Evolutionary conservation across 257 asterid genomes (phyloP).

Genomic region (Mentha longifolia): DNA sequence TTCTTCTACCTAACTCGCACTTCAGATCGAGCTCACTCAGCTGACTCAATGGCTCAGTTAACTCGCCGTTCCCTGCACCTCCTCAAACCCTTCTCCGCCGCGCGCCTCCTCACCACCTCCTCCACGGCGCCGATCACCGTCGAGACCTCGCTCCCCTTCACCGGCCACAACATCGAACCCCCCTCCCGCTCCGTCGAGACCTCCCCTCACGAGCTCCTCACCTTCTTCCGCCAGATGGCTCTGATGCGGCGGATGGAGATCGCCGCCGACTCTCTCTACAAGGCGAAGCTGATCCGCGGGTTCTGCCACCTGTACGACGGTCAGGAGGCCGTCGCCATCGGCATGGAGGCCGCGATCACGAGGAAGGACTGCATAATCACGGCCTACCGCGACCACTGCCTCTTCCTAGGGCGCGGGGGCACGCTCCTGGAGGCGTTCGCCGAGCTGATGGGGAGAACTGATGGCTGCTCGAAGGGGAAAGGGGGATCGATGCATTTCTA

Average conservation of each 20-base stretch:
- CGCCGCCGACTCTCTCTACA: conserved; percentile 94
- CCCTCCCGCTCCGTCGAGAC: conserved; percentile 85
- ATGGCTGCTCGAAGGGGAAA: conserved; percentile 89
- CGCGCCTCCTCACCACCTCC: conserved; percentile 60
- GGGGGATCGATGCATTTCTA: conserved; percentile 99
- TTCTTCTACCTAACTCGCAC: neutral
- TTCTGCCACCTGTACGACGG: conserved; percentile 97
- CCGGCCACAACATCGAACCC: conserved; percentile 80
- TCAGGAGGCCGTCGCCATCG: conserved; percentile 86
- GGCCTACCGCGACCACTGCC: conserved; percentile 78
- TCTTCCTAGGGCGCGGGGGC: conserved; percentile 81
- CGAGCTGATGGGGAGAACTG: conserved; percentile 91
- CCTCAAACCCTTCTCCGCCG: conserved; percentile 38
- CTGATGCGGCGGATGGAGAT: conserved; percentile 96
- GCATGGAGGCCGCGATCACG: conserved; percentile 94
- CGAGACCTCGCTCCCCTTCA: conserved; percentile 88
- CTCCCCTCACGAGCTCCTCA: conserved; percentile 60
- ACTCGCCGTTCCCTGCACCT: conserved; percentile 53
- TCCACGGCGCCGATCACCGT: conserved; percentile 61
- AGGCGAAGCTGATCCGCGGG: conserved; percentile 92
- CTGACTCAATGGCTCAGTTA: conserved; percentile 57
- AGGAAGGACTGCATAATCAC: conserved; percentile 74
- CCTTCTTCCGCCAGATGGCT: conserved; percentile 81
- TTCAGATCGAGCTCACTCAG: neutral
- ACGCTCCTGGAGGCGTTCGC: conserved; percentile 65